Percentiles rank a stretch among this genome's conserved stretches.
Conservation (phyloP, 2,329 filamentous ascomycete genomes). For the Leptographium lundbergii region DNA sequence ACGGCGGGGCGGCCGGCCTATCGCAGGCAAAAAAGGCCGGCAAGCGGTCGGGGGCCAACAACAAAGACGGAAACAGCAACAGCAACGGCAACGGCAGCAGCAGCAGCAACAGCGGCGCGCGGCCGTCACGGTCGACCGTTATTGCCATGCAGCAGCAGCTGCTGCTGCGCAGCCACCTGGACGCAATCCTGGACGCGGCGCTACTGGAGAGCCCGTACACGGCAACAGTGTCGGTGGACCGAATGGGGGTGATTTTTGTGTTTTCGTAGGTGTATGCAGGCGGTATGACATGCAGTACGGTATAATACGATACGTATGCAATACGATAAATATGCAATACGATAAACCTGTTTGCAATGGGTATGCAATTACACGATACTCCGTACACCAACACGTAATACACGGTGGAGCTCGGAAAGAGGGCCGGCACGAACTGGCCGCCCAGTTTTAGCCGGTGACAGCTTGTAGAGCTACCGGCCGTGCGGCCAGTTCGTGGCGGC, state of each 20-base stretch:
- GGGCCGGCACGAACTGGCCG: too few species aligned
- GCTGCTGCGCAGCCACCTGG: conserved; percentile 73
- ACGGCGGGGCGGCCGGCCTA: not conserved
- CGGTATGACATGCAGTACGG: too few species aligned
- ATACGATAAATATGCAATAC: too few species aligned
- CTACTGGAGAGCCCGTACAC: conserved; percentile 79
- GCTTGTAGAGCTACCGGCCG: too few species aligned
- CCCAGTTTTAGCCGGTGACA: too few species aligned
- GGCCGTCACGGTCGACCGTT: conserved; percentile 63
- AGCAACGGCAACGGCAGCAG: conserved; percentile 3
- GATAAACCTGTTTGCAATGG: too few species aligned
- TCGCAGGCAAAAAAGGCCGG: not conserved
- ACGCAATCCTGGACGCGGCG: conserved; percentile 79
- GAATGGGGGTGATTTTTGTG: conserved; percentile 80
- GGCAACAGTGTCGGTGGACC: conserved; percentile 85
- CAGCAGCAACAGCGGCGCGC: conserved; percentile 16
- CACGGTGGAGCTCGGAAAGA: too few species aligned
- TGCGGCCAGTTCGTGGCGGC: too few species aligned
- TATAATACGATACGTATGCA: too few species aligned
- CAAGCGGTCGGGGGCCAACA: not conserved
- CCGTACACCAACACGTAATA: too few species aligned
- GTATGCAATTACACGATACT: too few species aligned
- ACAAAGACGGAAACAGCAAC: conserved; percentile 9
- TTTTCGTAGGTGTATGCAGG: conserved; percentile 34
- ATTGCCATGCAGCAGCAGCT: conserved; percentile 82